Conservation (phyloP, 2,329 filamentous ascomycete species). For the Beauveria sp. region DNA sequence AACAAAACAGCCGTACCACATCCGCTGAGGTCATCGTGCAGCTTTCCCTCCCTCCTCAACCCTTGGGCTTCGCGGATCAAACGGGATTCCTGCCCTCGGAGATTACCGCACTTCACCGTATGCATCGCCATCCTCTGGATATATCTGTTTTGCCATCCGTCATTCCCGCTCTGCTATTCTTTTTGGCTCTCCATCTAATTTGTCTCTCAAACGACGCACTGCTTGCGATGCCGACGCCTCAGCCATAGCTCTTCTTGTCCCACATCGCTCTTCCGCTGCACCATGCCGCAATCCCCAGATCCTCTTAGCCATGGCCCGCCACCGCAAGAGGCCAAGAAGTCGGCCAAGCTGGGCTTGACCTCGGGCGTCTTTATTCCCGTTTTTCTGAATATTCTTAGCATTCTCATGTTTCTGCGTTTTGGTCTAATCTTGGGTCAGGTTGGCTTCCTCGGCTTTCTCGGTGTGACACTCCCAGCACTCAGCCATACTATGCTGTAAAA, state of each 20-base stretch:
- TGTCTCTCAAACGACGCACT: neutral
- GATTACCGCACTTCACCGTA: neutral
- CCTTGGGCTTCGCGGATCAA: neutral
- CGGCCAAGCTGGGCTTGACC: constrained; percentile 64
- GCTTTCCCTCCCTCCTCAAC: neutral
- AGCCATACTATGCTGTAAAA: neutral
- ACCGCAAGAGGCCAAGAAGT: constrained; percentile 30
- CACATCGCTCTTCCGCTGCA: neutral
- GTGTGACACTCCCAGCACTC: constrained; percentile 35
- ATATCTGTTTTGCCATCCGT: neutral
- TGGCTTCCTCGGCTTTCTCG: constrained; percentile 71
- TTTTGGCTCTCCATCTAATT: neutral
- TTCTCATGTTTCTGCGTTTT: constrained; percentile 87
- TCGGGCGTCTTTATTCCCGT: constrained; percentile 81
- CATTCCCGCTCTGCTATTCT: neutral
- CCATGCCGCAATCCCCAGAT: constrained; percentile 2
- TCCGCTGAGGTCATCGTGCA: constrained; percentile 12
- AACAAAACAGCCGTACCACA: neutral
- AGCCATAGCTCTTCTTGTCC: neutral
- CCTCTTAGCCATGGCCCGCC: neutral
- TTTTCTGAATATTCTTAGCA: constrained; percentile 81
- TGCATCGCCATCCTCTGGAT: neutral
- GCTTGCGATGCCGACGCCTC: neutral
- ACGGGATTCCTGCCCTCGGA: neutral
- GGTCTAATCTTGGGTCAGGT: constrained; percentile 76